Conservation (phyloP, 169 alveolate species). For the Toxoplasma gondii region DNA sequence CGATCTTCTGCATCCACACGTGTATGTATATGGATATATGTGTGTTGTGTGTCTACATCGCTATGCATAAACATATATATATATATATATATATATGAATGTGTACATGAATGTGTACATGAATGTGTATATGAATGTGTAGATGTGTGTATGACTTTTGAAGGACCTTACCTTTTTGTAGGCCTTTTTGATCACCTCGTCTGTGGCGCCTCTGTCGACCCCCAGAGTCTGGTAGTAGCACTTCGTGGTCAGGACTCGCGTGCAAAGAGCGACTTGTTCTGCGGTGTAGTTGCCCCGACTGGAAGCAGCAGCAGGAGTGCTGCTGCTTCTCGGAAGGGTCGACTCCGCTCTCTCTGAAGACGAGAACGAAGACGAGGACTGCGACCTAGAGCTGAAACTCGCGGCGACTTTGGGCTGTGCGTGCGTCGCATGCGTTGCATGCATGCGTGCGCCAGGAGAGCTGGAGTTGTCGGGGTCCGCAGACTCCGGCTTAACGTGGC, state of each 20-base stretch:
- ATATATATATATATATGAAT: no score
- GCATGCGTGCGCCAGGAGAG: no score
- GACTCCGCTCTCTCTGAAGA: not conserved
- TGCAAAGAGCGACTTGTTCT: conserved; percentile 78
- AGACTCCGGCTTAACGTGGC: not conserved
- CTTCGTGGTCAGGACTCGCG: conserved; percentile 83
- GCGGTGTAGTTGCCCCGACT: conserved; percentile 66
- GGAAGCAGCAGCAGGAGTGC: conserved; percentile 43
- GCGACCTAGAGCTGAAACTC: not conserved
- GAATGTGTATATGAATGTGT: no score
- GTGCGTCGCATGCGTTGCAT: not conserved
- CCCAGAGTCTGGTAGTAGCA: conserved; percentile 93
- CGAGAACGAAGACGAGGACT: not conserved
- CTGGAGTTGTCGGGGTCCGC: not conserved
- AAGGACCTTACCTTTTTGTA: conserved; percentile 91
- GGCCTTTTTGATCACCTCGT: conserved; percentile 90
- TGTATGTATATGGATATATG: no score
- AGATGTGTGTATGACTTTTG: no score
- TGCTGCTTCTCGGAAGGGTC: not conserved
- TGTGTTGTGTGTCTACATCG: no score
- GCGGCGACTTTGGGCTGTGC: not conserved
- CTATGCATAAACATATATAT: no score
- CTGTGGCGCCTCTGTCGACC: conserved; percentile 87
- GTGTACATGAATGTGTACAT: no score
- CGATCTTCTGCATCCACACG: no score